Evolutionary conservation across 805 yeast genomes (phyloP), one percentile per base, ranked within the genome.

Genomic region (Ogataea sp.): DNA sequence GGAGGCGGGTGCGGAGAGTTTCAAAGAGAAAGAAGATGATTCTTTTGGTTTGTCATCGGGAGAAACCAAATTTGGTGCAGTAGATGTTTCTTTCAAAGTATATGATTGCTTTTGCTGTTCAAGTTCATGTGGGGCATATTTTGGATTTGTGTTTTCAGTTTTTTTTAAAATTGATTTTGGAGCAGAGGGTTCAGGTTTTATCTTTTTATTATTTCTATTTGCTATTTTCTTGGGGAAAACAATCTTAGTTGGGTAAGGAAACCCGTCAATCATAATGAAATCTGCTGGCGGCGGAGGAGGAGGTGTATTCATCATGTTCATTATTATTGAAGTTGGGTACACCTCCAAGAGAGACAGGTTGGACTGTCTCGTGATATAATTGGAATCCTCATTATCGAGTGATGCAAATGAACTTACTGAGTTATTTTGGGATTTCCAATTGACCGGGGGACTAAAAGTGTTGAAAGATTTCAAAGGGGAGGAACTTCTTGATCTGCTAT

Each of bases 201-300:
- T 18, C 36, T 30, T 32, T 35, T 14, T 33, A 36, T 37, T 42
- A 3, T 39, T 38, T 20, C 36, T 37, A 11, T 36, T 28, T 5
- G 59, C 48, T 10, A 57, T 54, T 40, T 57, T 57, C 20, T 46
- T 42, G 0, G 62, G 62, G 25, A 57, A 56, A 2, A 43, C 46
- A 14, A 57, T 44, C 27, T 49, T 51, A 9, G 45, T 30, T 6
- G 62, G 62, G 40, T 46, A 57, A 3, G 62, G 62, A 6, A 56
- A 35, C 4, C 52, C 55, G 33, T 57, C 44, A 17, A 56, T 41
- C 35, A 55, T 40, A 13, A 56, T 40, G 31, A 15, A 33, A 18
- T 18, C 18, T 30, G n/a, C 20, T 5, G 6, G 32, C 10, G 6
- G 10, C 18, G 11, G 16, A n/a, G 15, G 16, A 10, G 32, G 20